Evolutionary conservation across 768 basidiomycete species (phyloP).

Genomic region (Xerocomellus dryophilus): DNA sequence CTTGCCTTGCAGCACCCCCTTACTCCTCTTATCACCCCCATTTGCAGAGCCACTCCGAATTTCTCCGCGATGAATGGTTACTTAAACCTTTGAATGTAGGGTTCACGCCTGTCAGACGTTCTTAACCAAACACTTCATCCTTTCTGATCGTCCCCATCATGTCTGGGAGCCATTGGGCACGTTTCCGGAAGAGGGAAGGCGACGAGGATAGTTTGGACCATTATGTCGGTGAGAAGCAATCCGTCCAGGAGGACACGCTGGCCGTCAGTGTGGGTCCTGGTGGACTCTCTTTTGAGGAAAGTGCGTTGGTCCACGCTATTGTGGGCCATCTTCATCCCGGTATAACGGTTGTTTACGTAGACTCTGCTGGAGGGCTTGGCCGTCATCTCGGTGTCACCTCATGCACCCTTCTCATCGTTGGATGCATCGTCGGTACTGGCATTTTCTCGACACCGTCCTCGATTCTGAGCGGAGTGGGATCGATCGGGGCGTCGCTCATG

Average conservation of each 20-base stretch:
- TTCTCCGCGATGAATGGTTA: background rate
- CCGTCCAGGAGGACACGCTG: background rate
- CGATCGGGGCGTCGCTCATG: slow-evolving; percentile 56
- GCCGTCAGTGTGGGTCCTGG: slow-evolving; percentile 36
- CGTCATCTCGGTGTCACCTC: slow-evolving; percentile 53
- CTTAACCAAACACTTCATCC: background rate
- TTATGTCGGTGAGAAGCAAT: background rate
- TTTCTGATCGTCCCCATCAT: background rate
- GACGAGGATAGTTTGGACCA: background rate
- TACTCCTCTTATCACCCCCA: no score
- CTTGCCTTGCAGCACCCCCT: no score
- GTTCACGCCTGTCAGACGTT: background rate
- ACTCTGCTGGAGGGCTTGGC: slow-evolving; percentile 52
- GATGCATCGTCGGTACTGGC: slow-evolving; percentile 55
- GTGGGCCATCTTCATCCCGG: background rate
- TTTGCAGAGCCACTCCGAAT: no score
- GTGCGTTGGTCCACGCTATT: slow-evolving; percentile 17
- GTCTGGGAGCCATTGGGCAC: background rate
- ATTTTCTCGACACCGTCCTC: slow-evolving; percentile 61
- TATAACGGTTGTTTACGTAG: slow-evolving; percentile 20
- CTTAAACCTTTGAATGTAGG: background rate
- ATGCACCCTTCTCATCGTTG: slow-evolving; percentile 54
- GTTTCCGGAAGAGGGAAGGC: background rate
- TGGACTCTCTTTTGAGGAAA: slow-evolving; percentile 48
- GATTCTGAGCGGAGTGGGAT: slow-evolving; percentile 54